Conservation (phyloP, 495 filamentous ascomycete genomes). For the Pyronema omphalodes region DNA sequence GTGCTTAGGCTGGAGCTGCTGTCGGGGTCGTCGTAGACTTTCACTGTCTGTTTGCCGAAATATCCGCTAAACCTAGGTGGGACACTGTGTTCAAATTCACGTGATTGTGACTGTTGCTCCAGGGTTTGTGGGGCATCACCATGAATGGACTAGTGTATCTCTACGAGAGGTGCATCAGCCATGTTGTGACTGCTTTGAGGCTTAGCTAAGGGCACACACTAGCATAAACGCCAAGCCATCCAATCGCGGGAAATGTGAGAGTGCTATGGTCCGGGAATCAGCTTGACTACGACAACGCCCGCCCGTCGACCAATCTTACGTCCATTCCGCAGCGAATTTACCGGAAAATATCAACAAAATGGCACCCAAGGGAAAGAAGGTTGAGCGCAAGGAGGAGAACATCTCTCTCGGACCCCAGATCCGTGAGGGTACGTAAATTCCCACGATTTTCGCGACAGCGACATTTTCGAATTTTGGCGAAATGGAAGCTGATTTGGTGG, state of each 20-base stretch:
- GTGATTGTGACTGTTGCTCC: background rate
- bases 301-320: background rate
- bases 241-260: no score
- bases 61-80: background rate
- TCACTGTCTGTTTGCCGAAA: no score
- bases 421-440: constrained; percentile 49
- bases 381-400: constrained; percentile 56
- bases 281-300: background rate
- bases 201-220: no score
- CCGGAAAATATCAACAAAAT: constrained; percentile 8
- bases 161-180: no score
- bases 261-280: no score
- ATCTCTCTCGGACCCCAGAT: constrained; percentile 93
- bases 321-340: background rate
- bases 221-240: no score
- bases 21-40: background rate
- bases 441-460: background rate
- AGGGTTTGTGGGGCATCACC: no score
- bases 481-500: constrained; percentile 7
- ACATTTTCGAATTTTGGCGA: background rate
- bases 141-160: no score
- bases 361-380: constrained; percentile 26
- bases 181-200: no score
- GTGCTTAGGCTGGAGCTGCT: background rate
- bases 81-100: background rate